These are phyloP conservation scores for Xylaria castorea DNA, from an alignment of 495 filamentous ascomycete genomes.

Conservation along the genomic window DNA sequence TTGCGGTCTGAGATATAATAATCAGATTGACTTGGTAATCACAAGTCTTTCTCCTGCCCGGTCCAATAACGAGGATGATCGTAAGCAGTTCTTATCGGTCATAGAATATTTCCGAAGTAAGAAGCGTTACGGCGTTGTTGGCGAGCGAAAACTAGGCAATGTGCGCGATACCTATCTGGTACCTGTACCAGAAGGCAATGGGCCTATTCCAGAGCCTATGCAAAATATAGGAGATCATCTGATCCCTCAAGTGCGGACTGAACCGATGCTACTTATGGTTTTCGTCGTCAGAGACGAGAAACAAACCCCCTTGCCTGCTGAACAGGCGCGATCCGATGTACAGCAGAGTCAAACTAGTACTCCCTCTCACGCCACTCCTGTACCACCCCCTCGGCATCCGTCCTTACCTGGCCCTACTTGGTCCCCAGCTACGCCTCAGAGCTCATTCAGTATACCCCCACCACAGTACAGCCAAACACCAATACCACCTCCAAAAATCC, in stretches of 20 bases:
- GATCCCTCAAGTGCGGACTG: slow-evolving; percentile 67
- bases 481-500: slow-evolving; percentile 42
- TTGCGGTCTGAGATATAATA: slow-evolving; percentile 75
- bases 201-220: slow-evolving; percentile 71
- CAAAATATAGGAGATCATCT: slow-evolving; percentile 75
- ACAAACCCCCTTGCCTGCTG: slow-evolving; percentile 47
- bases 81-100: slow-evolving; percentile 68
- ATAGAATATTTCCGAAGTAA: slow-evolving; percentile 81
- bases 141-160: slow-evolving; percentile 69
- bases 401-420: slow-evolving; percentile 54
- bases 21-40: slow-evolving; percentile 74
- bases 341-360: slow-evolving; percentile 29
- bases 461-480: slow-evolving; percentile 43
- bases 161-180: slow-evolving; percentile 82
- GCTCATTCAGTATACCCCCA: slow-evolving; percentile 41
- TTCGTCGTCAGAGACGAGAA: slow-evolving; percentile 71
- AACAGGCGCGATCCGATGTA: slow-evolving; percentile 50
- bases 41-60: slow-evolving; percentile 66
- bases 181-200: slow-evolving; percentile 69
- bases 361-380: slow-evolving; percentile 35
- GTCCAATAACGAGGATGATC: slow-evolving; percentile 47
- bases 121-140: slow-evolving; percentile 81
- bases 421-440: slow-evolving; percentile 58
- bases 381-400: slow-evolving; percentile 48
- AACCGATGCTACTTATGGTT: slow-evolving; percentile 76